Conservation (phyloP, 2,329 filamentous ascomycete species). For the Lasiodiplodia theobromae region DNA sequence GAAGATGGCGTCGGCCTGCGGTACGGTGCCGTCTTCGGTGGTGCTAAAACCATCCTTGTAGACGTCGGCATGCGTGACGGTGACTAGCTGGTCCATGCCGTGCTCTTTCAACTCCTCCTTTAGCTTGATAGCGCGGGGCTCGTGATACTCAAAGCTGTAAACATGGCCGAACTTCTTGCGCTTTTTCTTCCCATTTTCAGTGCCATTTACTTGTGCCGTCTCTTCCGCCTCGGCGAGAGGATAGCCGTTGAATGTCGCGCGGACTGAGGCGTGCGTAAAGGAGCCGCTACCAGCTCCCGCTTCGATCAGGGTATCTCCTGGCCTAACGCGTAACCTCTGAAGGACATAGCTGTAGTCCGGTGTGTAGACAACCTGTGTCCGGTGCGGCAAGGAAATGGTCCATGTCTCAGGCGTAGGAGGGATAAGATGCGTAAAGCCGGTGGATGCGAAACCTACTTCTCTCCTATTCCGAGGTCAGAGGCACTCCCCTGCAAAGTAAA, state of each 20-base stretch:
- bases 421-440: conserved; percentile 79
- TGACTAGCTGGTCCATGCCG: conserved; percentile 69
- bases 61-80: conserved; percentile 79
- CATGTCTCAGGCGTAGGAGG: conserved; percentile 82
- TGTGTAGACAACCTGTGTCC: conserved; percentile 87
- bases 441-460: conserved; percentile 60
- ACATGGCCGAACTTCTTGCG: conserved; percentile 67
- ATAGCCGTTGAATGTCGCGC: conserved; percentile 78
- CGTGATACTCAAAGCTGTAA: conserved; percentile 84
- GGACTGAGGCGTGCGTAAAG: conserved; percentile 79
- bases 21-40: conserved; percentile 43
- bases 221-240: conserved; percentile 45
- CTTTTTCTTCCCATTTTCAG: conserved; percentile 38
- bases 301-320: conserved; percentile 77
- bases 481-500: not conserved
- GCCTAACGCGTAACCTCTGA: conserved; percentile 75
- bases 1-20: conserved; percentile 74
- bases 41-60: conserved; percentile 73
- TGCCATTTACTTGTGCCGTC: conserved; percentile 37
- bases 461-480: conserved; percentile 1
- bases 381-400: conserved; percentile 80
- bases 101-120: conserved; percentile 73
- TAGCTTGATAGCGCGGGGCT: conserved; percentile 73
- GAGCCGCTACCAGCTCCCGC: conserved; percentile 83
- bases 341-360: conserved; percentile 87